Base-by-base conservation (phyloP, 805 yeast species). In the Wickerhamiella sergipiensis region DNA sequence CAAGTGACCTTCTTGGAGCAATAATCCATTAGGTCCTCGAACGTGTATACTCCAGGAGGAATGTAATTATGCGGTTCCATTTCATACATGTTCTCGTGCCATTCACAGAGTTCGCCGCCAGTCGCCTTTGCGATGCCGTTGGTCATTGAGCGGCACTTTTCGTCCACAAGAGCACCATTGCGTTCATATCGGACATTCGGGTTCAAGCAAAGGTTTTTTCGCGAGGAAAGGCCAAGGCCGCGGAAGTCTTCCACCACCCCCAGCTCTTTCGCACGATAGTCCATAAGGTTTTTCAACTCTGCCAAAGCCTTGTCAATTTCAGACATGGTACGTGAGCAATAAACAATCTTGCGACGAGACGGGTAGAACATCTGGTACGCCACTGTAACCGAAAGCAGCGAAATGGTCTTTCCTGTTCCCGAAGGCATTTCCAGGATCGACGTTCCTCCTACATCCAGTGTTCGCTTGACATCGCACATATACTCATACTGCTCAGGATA, bases 281-380 rank as follows among this genome's bases (percentile, higher is more conserved):
- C 85, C 97, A 92, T 92, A 60, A 92, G 73, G 51, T 78, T 80
- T 55, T 85, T 81, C 71, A 92, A 73, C 70, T 92, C 99, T 7
- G 90, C 86, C 62, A 92, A 70, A 0, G 98, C 97, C 68, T 92
- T 92, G 69, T 92, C 98, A 64, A 92, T 92, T 70, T 92, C 99
- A 10, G 97, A 86, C 97, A 92, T 92, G 33, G 99, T 92, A 75
- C 99, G 97, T 5, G 98, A 92, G 67, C 99, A 92, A 68, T 92
- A 92, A 6, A 92, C 86, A 57, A 92, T 81, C 72, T 90, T 92
- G 17, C 95, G 71, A 62, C 87, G 95, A 61, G 90, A 97, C 9
- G 96, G 95, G 64, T 90, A 89, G 63, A 67, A 72, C 85, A 86
- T 80, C 65, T 92, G 99, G 67, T 92, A 92, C 13, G 98, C 95